A percentile compares a stretch with the other conserved stretches of the same genome.
Conservation (phyloP, 768 basidiomycete species). For the Mycena sanguinolenta region DNA sequence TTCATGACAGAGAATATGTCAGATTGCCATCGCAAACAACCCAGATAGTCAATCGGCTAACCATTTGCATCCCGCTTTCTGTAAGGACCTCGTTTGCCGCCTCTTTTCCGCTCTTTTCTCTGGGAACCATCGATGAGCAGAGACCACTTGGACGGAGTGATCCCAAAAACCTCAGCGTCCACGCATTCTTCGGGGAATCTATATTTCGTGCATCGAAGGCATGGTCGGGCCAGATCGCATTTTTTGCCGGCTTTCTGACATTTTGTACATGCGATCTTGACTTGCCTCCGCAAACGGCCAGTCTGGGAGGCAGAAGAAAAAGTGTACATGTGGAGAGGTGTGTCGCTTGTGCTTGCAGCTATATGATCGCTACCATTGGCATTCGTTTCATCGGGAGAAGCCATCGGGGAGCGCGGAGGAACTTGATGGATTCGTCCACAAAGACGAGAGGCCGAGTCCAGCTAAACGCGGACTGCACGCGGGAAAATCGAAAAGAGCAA, state of each 20-base stretch:
- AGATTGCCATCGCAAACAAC: neutral
- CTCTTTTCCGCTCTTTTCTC: slow-evolving; percentile 78
- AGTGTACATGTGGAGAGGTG: slow-evolving; percentile 76
- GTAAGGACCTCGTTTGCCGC: slow-evolving; percentile 74
- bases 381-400: slow-evolving; percentile 49
- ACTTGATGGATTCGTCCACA: slow-evolving; percentile 11
- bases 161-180: slow-evolving; percentile 67
- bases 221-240: slow-evolving; percentile 90
- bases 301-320: slow-evolving; percentile 55
- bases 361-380: slow-evolving; percentile 46
- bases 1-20: neutral
- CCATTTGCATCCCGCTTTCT: slow-evolving; percentile 77
- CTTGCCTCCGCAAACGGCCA: slow-evolving; percentile 69
- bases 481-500: slow-evolving; percentile 6
- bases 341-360: slow-evolving; percentile 48
- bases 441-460: slow-evolving; percentile 11
- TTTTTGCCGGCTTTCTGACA: slow-evolving; percentile 95
- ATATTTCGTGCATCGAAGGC: slow-evolving; percentile 93
- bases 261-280: slow-evolving; percentile 93
- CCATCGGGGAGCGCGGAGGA: slow-evolving; percentile 45
- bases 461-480: neutral
- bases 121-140: slow-evolving; percentile 42
- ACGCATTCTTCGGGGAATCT: slow-evolving; percentile 82
- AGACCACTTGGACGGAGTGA: slow-evolving; percentile 27
- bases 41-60: slow-evolving; percentile 35